Conservation (phyloP, 306 rosid species). For the Sesbania bispinosa region DNA sequence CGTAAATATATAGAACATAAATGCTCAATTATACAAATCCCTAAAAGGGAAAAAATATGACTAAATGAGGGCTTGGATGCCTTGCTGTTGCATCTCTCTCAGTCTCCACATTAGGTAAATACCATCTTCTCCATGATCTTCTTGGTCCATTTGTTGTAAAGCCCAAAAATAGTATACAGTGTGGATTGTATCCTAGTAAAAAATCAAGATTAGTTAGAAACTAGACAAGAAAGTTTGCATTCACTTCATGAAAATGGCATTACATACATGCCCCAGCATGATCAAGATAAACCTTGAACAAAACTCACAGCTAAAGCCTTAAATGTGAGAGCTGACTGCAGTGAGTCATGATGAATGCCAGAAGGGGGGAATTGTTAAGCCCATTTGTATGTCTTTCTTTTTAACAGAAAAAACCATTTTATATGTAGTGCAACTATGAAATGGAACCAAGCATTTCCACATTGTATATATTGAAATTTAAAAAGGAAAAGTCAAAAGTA, state of each 20-base stretch:
- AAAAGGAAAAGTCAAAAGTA: neutral
- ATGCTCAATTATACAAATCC: conserved; percentile 36
- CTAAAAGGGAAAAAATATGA: neutral
- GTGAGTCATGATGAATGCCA: neutral
- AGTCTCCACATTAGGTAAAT: conserved; percentile 78
- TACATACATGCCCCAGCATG: neutral
- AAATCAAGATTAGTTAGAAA: neutral
- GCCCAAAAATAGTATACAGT: conserved; percentile 79
- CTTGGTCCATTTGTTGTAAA: conserved; percentile 74
- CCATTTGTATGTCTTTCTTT: neutral
- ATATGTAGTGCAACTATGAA: neutral
- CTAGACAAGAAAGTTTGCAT: neutral
- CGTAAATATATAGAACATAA: neutral
- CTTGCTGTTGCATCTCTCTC: conserved; percentile 80
- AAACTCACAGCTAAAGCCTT: neutral
- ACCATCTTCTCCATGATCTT: conserved; percentile 68
- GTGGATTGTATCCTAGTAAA: conserved; percentile 76
- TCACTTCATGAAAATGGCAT: neutral
- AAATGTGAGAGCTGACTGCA: neutral
- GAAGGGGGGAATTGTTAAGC: neutral
- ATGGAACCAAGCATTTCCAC: neutral
- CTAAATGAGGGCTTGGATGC: conserved; percentile 73
- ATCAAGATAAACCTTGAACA: neutral
- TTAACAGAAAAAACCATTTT: neutral
- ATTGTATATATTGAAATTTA: neutral